phyloP scores from a whole-genome alignment of 306 rosid species.

The Sicyos baderoa region DNA sequence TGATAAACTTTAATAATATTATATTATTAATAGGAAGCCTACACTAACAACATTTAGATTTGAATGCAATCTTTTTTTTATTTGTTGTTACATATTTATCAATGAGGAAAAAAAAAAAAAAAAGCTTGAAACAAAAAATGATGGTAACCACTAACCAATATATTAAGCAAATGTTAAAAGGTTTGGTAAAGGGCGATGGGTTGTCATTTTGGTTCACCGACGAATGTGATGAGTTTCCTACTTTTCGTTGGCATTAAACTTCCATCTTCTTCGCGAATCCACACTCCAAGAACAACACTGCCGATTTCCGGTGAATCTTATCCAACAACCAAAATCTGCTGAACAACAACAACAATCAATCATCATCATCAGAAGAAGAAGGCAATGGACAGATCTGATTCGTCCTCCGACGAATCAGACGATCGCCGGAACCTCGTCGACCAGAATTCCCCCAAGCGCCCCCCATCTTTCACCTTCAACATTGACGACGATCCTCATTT shows the following conservation, averaged over 20 bases:
- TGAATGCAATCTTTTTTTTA: too few relatives aligned
- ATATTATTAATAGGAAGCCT: too few relatives aligned
- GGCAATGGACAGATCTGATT: conserved; percentile 39
- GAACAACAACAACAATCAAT: too few relatives aligned
- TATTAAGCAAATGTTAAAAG: too few relatives aligned
- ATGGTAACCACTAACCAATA: too few relatives aligned
- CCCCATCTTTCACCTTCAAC: conserved; percentile 37
- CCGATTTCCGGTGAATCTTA: not conserved
- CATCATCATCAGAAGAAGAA: too few relatives aligned
- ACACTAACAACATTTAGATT: too few relatives aligned
- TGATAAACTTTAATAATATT: too few relatives aligned
- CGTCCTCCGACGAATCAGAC: conserved; percentile 75
- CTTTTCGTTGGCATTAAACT: not conserved
- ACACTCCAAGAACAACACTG: not conserved
- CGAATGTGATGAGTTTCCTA: not conserved
- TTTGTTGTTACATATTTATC: too few relatives aligned
- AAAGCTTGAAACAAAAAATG: too few relatives aligned
- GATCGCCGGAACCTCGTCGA: conserved; percentile 62
- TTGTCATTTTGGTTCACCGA: conserved; percentile 7
- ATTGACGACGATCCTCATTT: conserved; percentile 31
- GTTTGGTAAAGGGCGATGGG: too few relatives aligned
- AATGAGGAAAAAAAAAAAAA: too few relatives aligned
- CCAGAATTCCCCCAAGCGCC: conserved; percentile 45
- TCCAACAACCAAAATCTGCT: not conserved
- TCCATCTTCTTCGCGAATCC: not conserved